These are phyloP conservation scores for Eutrema heterophyllum DNA, from an alignment of 345 rosid genomes.

Conservation along the genomic window DNA sequence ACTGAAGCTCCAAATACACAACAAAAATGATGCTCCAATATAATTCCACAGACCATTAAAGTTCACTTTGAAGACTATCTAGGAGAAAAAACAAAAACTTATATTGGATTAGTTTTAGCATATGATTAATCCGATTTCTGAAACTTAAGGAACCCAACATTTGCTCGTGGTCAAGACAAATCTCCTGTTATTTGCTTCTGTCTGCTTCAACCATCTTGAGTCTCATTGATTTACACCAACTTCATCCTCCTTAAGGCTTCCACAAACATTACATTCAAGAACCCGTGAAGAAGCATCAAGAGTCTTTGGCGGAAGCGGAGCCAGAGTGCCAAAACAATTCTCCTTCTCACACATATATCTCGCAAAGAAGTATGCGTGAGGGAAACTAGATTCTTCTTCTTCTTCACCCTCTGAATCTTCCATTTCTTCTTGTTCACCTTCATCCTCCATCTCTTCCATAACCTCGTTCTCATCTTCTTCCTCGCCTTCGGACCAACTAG, in stretches of 20 bases:
- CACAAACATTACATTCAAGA: slow-evolving; percentile 87
- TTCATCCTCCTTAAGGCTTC: slow-evolving; percentile 54
- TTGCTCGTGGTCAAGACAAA: background rate
- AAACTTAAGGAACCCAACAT: background rate
- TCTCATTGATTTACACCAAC: background rate
- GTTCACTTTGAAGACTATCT: background rate
- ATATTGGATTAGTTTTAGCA: no score
- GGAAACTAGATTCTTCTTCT: slow-evolving; percentile 53
- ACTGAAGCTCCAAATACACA: background rate
- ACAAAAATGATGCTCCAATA: background rate
- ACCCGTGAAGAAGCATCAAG: slow-evolving; percentile 23
- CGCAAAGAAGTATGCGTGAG: slow-evolving; percentile 79
- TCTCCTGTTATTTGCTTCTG: background rate
- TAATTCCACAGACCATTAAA: background rate
- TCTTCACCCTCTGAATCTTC: slow-evolving; percentile 23
- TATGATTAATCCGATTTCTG: no score
- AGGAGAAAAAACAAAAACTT: background rate
- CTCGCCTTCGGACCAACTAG: slow-evolving; percentile 76
- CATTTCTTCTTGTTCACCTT: slow-evolving; percentile 45
- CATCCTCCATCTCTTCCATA: slow-evolving; percentile 26
- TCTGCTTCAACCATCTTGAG: background rate
- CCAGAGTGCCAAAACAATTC: slow-evolving; percentile 74
- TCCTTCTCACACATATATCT: slow-evolving; percentile 65
- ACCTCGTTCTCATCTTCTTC: slow-evolving; percentile 39
- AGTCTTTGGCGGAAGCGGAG: slow-evolving; percentile 57